Base-by-base conservation (phyloP, 2,329 filamentous ascomycete genomes). In the Cladosporium oxysporum region DNA sequence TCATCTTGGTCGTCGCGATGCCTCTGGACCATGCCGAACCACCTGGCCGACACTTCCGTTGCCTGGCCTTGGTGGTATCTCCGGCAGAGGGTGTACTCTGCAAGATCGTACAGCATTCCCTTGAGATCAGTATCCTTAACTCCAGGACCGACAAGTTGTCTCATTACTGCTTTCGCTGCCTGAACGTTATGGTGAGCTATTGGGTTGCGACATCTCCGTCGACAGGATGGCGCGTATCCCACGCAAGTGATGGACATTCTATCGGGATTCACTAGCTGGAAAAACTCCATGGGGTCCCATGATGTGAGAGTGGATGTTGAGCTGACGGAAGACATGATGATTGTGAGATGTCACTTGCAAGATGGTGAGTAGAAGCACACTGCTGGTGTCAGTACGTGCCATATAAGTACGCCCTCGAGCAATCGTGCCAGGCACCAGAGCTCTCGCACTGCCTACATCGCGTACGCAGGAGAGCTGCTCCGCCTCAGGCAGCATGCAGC, bases 401-500 rank as follows among this genome's bases (percentile, higher is more conserved):
- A 28, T 50, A 26, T 62, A 62, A 29, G 59, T 62, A 52, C 21
- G n/a, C 2, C 3, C 10, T 5, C 6, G 18, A 29, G 47, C 0
- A 11, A 16, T 28, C 5, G 5, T 21, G 35, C 44, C 33, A 52
- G 47, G 47, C 47, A 52, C 3, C 59, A 52, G 18, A 28, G 47
- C 59, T 52, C 44, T 62, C n/a, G n/a, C 59, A 62, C 59, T 53
- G 47, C 59, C 59, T n/a, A 28, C 44, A 23, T 62, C 44, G 59
- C 59, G 28, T 62, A 41, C 26, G 28, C 44, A 52, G 16, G 29
- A 29, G 21, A 53, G 59, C 44, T 52, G 59, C 59, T 62, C 44
- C 31, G 59, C 59, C 59, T 53, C 59, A 52, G 59, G 21, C 59
- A 41, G 33, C 12, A 7, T 26, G 44, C 16, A n/a, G 49, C 4